Evolutionary conservation across 768 basidiomycete species (phyloP).

Genomic region (Hysterangium stoloniferum): DNA sequence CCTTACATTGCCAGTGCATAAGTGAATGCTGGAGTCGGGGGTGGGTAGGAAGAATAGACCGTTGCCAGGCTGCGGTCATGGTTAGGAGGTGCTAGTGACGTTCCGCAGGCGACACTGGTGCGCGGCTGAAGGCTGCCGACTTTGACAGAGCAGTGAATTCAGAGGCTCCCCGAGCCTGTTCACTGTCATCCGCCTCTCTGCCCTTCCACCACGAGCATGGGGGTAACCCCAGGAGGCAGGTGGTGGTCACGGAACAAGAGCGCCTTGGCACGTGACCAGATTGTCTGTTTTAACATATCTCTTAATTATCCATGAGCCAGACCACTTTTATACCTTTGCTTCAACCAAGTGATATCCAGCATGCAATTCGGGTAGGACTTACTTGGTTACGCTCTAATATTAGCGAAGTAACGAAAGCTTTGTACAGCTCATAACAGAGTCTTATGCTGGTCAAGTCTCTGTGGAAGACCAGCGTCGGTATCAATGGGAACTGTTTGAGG

Average conservation of each 20-base stretch:
- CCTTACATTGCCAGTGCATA: too few relatives aligned
- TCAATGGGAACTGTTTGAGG: conserved; percentile 67
- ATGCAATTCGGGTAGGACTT: conserved; percentile 50
- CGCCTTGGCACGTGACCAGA: not conserved
- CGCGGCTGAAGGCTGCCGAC: too few relatives aligned
- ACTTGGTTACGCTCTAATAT: not conserved
- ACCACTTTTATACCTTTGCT: conserved; percentile 44
- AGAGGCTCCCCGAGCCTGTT: too few relatives aligned
- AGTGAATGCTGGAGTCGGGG: too few relatives aligned
- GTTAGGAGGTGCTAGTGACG: too few relatives aligned
- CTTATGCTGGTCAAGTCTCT: conserved; percentile 34
- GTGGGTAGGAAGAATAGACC: too few relatives aligned
- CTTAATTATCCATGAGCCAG: conserved; percentile 13
- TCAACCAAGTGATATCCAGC: conserved; percentile 43
- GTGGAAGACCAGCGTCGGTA: conserved; percentile 54
- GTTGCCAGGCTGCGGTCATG: too few relatives aligned
- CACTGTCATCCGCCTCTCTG: too few relatives aligned
- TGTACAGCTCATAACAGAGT: conserved; percentile 9
- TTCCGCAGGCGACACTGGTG: too few relatives aligned
- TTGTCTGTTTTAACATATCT: not conserved
- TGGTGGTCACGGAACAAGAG: not conserved
- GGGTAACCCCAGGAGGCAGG: too few relatives aligned
- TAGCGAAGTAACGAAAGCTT: not conserved
- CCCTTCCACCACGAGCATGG: too few relatives aligned
- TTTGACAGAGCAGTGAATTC: too few relatives aligned